A percentile compares a stretch with the other conserved stretches of the same genome.
Conservation (phyloP, 73 alveolate species). For the Paramecium octaurelia region DNA sequence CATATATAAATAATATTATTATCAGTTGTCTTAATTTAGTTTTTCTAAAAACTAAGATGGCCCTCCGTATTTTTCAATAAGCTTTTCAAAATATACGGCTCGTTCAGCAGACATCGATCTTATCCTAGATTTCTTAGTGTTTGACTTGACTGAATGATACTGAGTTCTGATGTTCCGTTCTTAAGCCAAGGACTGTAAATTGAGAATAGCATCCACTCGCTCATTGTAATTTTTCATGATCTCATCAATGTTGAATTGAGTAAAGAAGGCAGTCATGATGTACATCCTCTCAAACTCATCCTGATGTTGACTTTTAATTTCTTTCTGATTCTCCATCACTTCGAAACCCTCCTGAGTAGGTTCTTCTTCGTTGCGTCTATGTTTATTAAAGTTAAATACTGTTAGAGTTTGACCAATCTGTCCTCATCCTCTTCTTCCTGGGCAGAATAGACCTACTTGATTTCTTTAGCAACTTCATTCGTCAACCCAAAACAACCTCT, state of each 20-base stretch:
- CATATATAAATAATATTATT: background rate
- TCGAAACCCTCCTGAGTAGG: background rate
- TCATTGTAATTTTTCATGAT: background rate
- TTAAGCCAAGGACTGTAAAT: background rate
- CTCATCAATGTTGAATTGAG: background rate
- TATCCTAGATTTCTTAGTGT: background rate
- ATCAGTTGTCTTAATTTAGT: background rate
- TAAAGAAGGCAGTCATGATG: background rate
- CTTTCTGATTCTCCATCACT: background rate
- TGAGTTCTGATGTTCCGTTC: background rate
- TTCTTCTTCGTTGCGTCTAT: conserved; percentile 13
- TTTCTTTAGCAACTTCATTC: conserved; percentile 38
- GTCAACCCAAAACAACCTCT: conserved; percentile 1
- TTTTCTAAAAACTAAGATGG: background rate
- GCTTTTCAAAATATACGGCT: conserved; percentile 8
- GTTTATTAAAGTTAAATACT: background rate
- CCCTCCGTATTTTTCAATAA: conserved; percentile 32
- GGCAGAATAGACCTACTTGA: background rate
- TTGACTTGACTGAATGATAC: background rate
- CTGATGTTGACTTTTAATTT: background rate
- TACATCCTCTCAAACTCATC: conserved; percentile 28
- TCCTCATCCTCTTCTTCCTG: conserved; percentile 12
- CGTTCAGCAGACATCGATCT: conserved; percentile 26
- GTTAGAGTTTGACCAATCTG: background rate
- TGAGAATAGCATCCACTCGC: background rate